Percentiles rank a stretch among this genome's conserved stretches.
Conservation (phyloP, 1,139 yeast species). For the Pichia sp. region DNA sequence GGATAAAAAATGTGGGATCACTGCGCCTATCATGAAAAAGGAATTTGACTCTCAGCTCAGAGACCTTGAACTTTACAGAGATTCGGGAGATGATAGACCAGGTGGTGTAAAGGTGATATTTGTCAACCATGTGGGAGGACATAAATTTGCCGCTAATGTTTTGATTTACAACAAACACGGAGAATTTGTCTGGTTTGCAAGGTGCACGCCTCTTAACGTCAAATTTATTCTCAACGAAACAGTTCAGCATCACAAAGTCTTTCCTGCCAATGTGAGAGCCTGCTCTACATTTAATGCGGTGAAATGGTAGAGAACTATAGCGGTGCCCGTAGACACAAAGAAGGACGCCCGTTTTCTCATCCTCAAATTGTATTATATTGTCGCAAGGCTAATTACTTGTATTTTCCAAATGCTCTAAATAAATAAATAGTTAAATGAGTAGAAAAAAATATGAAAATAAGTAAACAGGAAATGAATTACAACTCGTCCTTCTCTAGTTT, state of each 20-base stretch:
- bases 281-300: constrained; percentile 51
- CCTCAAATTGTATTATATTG: too few species aligned
- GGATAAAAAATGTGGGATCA: constrained; percentile 88
- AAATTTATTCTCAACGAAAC: constrained; percentile 72
- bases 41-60: constrained; percentile 72
- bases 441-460: background rate
- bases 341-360: background rate
- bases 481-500: constrained; percentile 22
- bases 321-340: background rate
- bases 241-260: constrained; percentile 61
- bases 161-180: constrained; percentile 70
- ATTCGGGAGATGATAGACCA: constrained; percentile 64
- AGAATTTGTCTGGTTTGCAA: constrained; percentile 82
- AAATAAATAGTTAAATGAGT: background rate
- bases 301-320: constrained; percentile 44
- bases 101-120: constrained; percentile 68
- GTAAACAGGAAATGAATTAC: constrained; percentile 4
- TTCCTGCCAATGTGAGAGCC: constrained; percentile 66
- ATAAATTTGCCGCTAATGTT: constrained; percentile 87
- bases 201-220: constrained; percentile 75
- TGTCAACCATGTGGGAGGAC: constrained; percentile 92
- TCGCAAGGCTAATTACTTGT: too few species aligned
- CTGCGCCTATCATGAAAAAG: constrained; percentile 88
- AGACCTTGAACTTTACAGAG: constrained; percentile 67
- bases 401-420: background rate